These are phyloP conservation scores for Voacanga thouarsii DNA, from an alignment of 257 asterid genomes.

Conservation along the genomic window DNA sequence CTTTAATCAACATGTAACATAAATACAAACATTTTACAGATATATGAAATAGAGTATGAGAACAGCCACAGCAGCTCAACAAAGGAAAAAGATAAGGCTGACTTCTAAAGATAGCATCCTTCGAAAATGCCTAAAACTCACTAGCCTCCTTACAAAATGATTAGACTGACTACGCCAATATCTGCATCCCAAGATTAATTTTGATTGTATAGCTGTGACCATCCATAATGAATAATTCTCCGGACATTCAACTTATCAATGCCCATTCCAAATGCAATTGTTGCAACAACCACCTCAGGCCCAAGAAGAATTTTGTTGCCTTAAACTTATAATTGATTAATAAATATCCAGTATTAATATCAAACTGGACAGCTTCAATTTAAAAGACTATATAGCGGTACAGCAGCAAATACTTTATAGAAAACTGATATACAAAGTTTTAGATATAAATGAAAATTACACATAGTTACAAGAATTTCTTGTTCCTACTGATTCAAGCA, in stretches of 20 bases:
- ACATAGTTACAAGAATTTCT: not conserved
- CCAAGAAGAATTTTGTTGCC: not conserved
- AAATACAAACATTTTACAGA: slow-evolving; percentile 5
- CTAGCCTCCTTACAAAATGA: not conserved
- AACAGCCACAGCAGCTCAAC: not conserved
- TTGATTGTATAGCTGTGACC: slow-evolving; percentile 66
- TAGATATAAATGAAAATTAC: not conserved
- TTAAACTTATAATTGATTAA: not conserved
- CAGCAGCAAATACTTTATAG: not conserved
- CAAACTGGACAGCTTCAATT: not conserved
- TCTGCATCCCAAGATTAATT: not conserved
- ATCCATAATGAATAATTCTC: slow-evolving; percentile 78
- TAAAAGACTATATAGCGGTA: not conserved
- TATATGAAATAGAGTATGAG: not conserved
- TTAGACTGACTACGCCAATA: not conserved
- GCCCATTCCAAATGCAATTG: slow-evolving; percentile 91
- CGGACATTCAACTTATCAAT: slow-evolving; percentile 74
- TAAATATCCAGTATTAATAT: not conserved
- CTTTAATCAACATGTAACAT: not conserved
- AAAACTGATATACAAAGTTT: not conserved
- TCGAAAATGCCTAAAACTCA: too few species aligned
- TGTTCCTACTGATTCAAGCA: not conserved
- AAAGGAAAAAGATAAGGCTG: not conserved
- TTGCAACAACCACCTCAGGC: slow-evolving; percentile 79
- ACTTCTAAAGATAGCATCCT: not conserved